These are phyloP conservation scores for Cucurbita pepo DNA, from an alignment of 306 rosid species.

Conservation along the genomic window DNA sequence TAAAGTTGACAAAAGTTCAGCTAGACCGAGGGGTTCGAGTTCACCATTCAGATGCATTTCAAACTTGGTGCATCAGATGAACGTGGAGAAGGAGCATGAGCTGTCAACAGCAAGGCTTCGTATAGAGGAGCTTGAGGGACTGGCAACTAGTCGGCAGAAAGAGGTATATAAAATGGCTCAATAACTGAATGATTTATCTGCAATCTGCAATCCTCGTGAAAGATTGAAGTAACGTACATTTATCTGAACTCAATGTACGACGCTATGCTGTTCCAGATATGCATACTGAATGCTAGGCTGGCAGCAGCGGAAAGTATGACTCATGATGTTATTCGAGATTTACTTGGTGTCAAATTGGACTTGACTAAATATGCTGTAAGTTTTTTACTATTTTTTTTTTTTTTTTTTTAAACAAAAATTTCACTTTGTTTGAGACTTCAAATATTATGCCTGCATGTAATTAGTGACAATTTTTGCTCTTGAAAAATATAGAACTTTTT, in stretches of 20 bases:
- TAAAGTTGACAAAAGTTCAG: constrained; percentile 45
- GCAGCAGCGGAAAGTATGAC: constrained; percentile 97
- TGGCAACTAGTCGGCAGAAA: constrained; percentile 54
- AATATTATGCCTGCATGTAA: constrained; percentile 8
- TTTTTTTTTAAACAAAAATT: constrained; percentile 12
- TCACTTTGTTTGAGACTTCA: constrained; percentile 1
- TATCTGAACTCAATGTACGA: background rate
- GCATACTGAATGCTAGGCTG: constrained; percentile 65
- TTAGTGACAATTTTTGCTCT: constrained; percentile 9
- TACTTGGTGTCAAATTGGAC: constrained; percentile 85
- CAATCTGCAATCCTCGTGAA: background rate
- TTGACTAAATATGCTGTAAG: constrained; percentile 76
- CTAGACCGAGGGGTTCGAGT: constrained; percentile 69
- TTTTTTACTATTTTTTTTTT: constrained; percentile 14
- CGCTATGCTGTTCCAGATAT: constrained; percentile 37
- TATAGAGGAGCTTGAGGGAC: constrained; percentile 65
- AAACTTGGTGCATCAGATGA: constrained; percentile 81
- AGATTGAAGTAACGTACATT: background rate
- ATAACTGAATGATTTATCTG: background rate
- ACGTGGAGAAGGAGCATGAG: constrained; percentile 80
- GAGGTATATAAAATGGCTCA: constrained; percentile 35
- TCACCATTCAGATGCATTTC: constrained; percentile 95
- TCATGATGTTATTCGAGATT: constrained; percentile 92
- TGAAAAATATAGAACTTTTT: constrained; percentile 39
- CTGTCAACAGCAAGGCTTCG: constrained; percentile 44